A percentile compares a stretch with the other conserved stretches of the same genome.
Evolutionary conservation across 305 asterid species (phyloP).

Genomic region (Striga hermonthica): DNA sequence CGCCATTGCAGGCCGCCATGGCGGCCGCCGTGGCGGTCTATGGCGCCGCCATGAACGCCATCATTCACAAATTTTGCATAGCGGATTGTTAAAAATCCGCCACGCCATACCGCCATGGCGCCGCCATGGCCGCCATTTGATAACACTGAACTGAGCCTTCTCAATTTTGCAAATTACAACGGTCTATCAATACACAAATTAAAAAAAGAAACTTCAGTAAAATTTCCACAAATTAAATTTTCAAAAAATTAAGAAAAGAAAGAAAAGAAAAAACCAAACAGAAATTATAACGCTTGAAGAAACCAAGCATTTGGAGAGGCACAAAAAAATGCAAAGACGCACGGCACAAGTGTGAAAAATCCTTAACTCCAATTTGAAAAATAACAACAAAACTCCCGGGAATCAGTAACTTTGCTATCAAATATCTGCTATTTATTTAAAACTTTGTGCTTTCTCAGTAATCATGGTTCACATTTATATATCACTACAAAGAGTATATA

Average conservation of each 20-base stretch:
- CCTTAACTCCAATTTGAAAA: slow-evolving; percentile 3
- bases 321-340: not conserved
- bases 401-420: slow-evolving; percentile 13
- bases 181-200: not conserved
- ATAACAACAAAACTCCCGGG: not conserved
- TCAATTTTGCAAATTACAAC: slow-evolving; percentile 3
- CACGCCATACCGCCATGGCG: no score
- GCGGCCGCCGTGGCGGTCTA: no score
- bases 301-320: slow-evolving; percentile 9
- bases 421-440: not conserved
- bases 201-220: not conserved
- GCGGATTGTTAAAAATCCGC: no score
- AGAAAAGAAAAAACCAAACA: no score
- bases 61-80: no score
- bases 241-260: not conserved
- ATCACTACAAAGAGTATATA: not conserved
- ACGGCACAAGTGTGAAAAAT: slow-evolving; percentile 8
- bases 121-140: no score
- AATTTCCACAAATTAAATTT: slow-evolving; percentile 1
- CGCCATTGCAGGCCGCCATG: no score
- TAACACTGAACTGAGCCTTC: slow-evolving; percentile 15
- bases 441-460: not conserved
- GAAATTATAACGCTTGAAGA: not conserved
- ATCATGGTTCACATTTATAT: not conserved
- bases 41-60: no score